phyloP scores from a whole-genome alignment of 2,329 filamentous ascomycete species.

The Trichophyton rubrum region DNA sequence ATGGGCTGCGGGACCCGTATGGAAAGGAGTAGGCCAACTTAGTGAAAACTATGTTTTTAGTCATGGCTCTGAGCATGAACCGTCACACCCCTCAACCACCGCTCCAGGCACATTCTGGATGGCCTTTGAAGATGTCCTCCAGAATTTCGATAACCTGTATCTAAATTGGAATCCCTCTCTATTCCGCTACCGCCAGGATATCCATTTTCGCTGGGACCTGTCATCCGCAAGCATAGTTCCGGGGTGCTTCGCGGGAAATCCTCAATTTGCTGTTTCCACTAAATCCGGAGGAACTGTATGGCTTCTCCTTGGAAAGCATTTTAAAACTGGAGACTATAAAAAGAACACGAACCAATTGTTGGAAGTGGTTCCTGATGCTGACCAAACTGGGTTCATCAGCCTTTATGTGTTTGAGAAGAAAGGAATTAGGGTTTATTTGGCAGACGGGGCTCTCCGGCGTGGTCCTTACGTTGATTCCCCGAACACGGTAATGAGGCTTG shows the following conservation, averaged over 20 bases:
- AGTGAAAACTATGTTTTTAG: constrained; percentile 9
- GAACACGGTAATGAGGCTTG: constrained; percentile 71
- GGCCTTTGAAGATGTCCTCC: constrained; percentile 69
- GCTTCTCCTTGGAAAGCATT: constrained; percentile 78
- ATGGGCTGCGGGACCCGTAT: constrained; percentile 60
- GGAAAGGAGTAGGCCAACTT: constrained; percentile 18
- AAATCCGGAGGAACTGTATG: constrained; percentile 54
- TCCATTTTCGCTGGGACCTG: constrained; percentile 79
- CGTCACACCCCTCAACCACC: constrained; percentile 18
- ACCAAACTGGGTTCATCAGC: constrained; percentile 67
- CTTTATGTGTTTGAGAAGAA: constrained; percentile 64
- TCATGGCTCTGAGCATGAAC: constrained; percentile 10
- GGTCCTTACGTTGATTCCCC: constrained; percentile 89
- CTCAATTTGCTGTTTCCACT: constrained; percentile 46
- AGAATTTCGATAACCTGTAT: constrained; percentile 92
- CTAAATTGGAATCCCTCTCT: constrained; percentile 91
- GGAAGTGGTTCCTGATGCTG: constrained; percentile 32
- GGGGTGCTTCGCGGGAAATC: constrained; percentile 59
- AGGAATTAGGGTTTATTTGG: constrained; percentile 61
- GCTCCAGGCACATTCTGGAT: constrained; percentile 85
- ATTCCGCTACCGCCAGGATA: constrained; percentile 70
- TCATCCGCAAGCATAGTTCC: constrained; percentile 44
- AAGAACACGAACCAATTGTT: constrained; percentile 10
- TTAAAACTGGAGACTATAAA: constrained; percentile 52
- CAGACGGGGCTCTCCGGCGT: constrained; percentile 57